Evolutionary conservation across 164 flowering plant species (phyloP).

Genomic region (Akebia trifoliata): DNA sequence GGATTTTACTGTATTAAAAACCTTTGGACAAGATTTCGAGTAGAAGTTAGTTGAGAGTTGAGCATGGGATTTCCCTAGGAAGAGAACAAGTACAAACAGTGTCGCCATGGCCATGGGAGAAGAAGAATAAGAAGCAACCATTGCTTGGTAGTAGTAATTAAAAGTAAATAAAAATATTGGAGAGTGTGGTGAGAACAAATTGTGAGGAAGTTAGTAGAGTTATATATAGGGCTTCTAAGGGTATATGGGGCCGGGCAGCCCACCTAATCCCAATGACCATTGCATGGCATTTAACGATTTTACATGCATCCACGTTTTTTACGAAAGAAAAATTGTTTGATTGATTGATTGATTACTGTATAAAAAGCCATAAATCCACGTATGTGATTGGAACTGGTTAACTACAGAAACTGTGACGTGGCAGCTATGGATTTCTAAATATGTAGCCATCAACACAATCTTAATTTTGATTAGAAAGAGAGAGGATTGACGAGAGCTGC

Average conservation of each 20-base stretch:
- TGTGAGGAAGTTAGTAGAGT: background rate
- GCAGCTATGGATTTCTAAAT: background rate
- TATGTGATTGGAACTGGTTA: background rate
- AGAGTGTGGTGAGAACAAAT: background rate
- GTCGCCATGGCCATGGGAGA: background rate
- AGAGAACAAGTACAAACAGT: slow-evolving; percentile 1
- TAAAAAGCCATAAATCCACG: too few species aligned
- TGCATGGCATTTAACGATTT: too few species aligned
- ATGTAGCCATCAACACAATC: background rate
- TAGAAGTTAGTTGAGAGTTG: slow-evolving; percentile 65
- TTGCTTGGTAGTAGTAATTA: background rate
- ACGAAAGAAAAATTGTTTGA: background rate
- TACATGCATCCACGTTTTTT: too few species aligned
- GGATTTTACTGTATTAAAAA: slow-evolving; percentile 36
- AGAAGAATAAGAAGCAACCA: slow-evolving; percentile 10
- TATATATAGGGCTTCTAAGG: background rate
- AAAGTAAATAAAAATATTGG: background rate
- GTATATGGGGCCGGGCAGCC: background rate
- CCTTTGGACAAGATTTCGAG: slow-evolving; percentile 53
- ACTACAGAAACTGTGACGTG: background rate
- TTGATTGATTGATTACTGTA: too few species aligned
- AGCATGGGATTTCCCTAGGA: slow-evolving; percentile 44
- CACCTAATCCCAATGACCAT: too few species aligned
- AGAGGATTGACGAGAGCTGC: background rate
- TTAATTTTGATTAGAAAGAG: background rate